phyloP scores from a whole-genome alignment of 2,329 filamentous ascomycete species.

The Fusarium sp. region DNA sequence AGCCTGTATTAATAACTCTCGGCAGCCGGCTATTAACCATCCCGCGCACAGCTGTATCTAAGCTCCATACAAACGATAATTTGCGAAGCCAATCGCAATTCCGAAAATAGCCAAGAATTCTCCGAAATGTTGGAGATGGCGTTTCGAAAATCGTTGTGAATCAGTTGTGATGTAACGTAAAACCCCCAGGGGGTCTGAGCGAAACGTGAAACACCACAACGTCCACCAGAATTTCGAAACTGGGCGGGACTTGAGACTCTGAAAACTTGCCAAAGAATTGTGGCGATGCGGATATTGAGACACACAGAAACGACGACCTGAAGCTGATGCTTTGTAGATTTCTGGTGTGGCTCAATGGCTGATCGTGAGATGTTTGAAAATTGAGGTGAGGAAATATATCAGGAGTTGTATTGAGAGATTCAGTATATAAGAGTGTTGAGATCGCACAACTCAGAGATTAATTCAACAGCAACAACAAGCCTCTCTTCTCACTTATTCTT shows the following conservation, averaged over 20 bases:
- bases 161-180: neutral
- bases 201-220: slow-evolving; percentile 28
- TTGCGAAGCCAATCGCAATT: slow-evolving; percentile 20
- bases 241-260: neutral
- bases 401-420: neutral
- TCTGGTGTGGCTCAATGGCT: neutral
- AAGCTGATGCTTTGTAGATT: slow-evolving; percentile 6
- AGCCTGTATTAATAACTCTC: neutral
- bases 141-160: slow-evolving; percentile 8
- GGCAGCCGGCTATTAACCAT: neutral
- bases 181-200: slow-evolving; percentile 19
- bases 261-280: neutral
- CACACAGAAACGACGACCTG: slow-evolving; percentile 21
- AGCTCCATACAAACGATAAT: neutral
- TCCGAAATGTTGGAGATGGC: neutral
- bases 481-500: neutral
- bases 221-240: slow-evolving; percentile 9
- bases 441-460: neutral
- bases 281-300: neutral
- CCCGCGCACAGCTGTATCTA: neutral
- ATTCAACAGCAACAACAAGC: neutral
- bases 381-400: neutral
- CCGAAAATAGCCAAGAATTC: neutral
- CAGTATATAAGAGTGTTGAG: slow-evolving; percentile 7
- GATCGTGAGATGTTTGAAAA: neutral